Percentiles rank a stretch among this genome's conserved stretches.
These are phyloP conservation scores for Fusarium guadeloupense DNA, from an alignment of 2,329 filamentous ascomycete species.

Conservation along the genomic window DNA sequence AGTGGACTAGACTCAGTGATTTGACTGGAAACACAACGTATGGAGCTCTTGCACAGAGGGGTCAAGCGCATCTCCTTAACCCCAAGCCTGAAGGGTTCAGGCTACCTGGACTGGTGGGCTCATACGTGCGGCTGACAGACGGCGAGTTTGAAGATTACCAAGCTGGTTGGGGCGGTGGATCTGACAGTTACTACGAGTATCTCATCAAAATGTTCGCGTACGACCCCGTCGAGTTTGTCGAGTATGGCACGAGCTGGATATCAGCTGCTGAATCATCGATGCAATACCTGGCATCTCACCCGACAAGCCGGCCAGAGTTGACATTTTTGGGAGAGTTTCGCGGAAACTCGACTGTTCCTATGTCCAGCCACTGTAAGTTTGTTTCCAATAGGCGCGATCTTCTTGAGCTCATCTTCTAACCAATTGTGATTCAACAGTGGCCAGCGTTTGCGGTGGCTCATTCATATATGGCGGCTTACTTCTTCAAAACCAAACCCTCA, in stretches of 20 bases:
- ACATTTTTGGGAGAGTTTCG: conserved; percentile 23
- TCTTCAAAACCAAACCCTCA: conserved; percentile 16
- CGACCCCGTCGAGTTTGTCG: conserved; percentile 16
- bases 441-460: conserved; percentile 24
- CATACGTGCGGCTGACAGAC: conserved; percentile 7
- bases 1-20: conserved; percentile 35
- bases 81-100: conserved; percentile 27
- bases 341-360: conserved; percentile 16
- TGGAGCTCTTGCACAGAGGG: conserved; percentile 21
- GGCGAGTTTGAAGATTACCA: conserved; percentile 32
- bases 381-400: not conserved
- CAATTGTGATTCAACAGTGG: conserved; percentile 10
- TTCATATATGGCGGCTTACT: conserved; percentile 20
- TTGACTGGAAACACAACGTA: conserved; percentile 23
- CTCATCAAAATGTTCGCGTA: conserved; percentile 32
- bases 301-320: conserved; percentile 8
- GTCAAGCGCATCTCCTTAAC: conserved; percentile 14
- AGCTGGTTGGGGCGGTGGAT: conserved; percentile 26
- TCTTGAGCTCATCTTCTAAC: not conserved
- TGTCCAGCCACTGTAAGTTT: conserved; percentile 12
- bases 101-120: conserved; percentile 24
- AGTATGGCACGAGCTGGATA: conserved; percentile 25
- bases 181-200: conserved; percentile 27
- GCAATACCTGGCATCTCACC: conserved; percentile 15
- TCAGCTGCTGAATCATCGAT: conserved; percentile 22